Evolutionary conservation across 1,139 yeast genomes (phyloP).

Genomic region (Scheffersomyces parashehatae): DNA sequence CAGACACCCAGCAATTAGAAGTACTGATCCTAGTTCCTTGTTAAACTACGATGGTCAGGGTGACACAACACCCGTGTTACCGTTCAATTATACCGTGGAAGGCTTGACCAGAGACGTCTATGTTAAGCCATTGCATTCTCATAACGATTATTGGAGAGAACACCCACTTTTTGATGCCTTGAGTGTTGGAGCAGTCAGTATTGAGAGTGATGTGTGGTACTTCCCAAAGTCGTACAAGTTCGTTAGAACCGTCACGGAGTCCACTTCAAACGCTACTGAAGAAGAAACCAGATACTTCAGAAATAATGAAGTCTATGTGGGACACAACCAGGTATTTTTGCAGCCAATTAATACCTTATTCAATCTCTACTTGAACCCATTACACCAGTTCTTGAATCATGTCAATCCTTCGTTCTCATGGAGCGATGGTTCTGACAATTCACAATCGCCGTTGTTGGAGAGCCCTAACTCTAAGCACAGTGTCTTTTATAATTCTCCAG

Average conservation of each 20-base stretch:
- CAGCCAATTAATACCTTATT: conserved; percentile 46
- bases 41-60: conserved; percentile 9
- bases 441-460: conserved; percentile 14
- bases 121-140: conserved; percentile 62
- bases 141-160: conserved; percentile 73
- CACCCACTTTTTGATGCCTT: conserved; percentile 66
- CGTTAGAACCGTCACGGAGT: conserved; percentile 23
- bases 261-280: conserved; percentile 16
- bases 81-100: conserved; percentile 24
- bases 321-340: conserved; percentile 58
- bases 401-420: conserved; percentile 35
- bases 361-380: conserved; percentile 54
- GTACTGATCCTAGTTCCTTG: conserved; percentile 10
- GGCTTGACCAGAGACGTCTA: conserved; percentile 50
- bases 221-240: conserved; percentile 30
- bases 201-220: conserved; percentile 75
- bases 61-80: conserved; percentile 12
- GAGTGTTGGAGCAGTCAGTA: conserved; percentile 56
- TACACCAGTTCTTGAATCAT: conserved; percentile 47
- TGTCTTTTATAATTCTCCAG: conserved; percentile 42
- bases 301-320: conserved; percentile 55
- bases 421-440: conserved; percentile 2
- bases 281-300: conserved; percentile 19
- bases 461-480: conserved; percentile 23
- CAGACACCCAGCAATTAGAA: conserved; percentile 8